Percentiles rank a stretch among this genome's conserved stretches.
Evolutionary conservation across 2,329 filamentous ascomycete genomes (phyloP).

Genomic region (Samsoniella hepiali): DNA sequence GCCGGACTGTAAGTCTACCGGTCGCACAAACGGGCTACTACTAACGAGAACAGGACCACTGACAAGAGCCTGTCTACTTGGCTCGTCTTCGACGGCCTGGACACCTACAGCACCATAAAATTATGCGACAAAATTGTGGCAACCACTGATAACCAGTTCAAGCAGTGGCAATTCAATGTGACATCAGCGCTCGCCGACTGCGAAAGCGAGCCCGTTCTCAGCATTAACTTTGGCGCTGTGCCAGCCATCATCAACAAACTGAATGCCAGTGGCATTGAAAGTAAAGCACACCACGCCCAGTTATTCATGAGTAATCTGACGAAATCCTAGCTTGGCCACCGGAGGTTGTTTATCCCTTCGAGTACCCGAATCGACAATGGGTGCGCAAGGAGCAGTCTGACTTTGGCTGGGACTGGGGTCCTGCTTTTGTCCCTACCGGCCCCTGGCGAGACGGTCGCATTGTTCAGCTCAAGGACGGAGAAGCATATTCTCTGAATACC

Average conservation of each 20-base stretch:
- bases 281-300: neutral
- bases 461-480: constrained; percentile 45
- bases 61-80: constrained; percentile 37
- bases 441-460: constrained; percentile 59
- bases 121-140: constrained; percentile 54
- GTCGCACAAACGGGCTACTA: neutral
- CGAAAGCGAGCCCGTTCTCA: constrained; percentile 14
- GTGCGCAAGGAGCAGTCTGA: constrained; percentile 61
- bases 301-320: neutral
- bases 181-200: constrained; percentile 38
- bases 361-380: constrained; percentile 16
- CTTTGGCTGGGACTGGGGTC: constrained; percentile 65
- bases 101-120: constrained; percentile 56
- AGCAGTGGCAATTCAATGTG: constrained; percentile 59
- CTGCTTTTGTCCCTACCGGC: constrained; percentile 57
- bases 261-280: constrained; percentile 9
- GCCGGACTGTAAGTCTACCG: constrained; percentile 34
- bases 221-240: constrained; percentile 25
- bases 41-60: constrained; percentile 29
- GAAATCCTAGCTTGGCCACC: neutral
- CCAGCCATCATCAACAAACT: constrained; percentile 20
- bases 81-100: constrained; percentile 59
- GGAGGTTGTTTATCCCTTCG: constrained; percentile 4
- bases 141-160: constrained; percentile 59
- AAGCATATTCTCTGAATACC: constrained; percentile 44